Evolutionary conservation across 129 eudicot genomes (phyloP).

Genomic region (Solidago caesia): DNA sequence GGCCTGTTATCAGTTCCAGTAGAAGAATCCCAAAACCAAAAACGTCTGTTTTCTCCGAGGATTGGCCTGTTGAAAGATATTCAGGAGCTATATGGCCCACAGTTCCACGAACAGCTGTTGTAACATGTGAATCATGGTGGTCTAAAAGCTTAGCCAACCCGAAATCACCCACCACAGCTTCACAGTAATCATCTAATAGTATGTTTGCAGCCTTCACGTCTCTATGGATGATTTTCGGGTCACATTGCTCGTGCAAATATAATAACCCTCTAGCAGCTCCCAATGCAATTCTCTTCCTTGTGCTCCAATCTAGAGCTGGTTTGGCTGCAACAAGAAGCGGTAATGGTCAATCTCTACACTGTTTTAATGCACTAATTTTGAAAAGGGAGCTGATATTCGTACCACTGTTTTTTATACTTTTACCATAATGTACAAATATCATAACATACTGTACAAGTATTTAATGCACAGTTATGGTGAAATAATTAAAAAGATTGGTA

Average conservation of each 20-base stretch:
- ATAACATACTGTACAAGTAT: too few relatives aligned
- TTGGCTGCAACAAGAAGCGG: conserved; percentile 49
- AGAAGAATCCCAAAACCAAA: conserved; percentile 93
- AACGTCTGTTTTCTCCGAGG: conserved; percentile 96
- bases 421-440: too few relatives aligned
- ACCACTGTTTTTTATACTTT: too few relatives aligned
- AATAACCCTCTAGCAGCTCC: conserved; percentile 91
- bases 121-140: conserved; percentile 85
- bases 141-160: conserved; percentile 97
- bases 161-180: conserved; percentile 97
- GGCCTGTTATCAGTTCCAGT: conserved; percentile 83
- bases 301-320: conserved; percentile 91
- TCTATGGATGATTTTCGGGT: conserved; percentile 95
- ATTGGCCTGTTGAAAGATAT: conserved; percentile 92
- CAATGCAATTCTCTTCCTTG: conserved; percentile 76
- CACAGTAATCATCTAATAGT: conserved; percentile 82
- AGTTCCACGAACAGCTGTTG: conserved; percentile 95
- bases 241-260: conserved; percentile 94
- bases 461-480: too few relatives aligned
- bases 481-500: too few relatives aligned
- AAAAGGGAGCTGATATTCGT: too few relatives aligned
- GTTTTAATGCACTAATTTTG: not conserved
- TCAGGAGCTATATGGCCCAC: conserved; percentile 99
- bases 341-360: not conserved
- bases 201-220: conserved; percentile 98